Conservation (phyloP, 2,329 filamentous ascomycete genomes). For the Camillea tinctor region DNA sequence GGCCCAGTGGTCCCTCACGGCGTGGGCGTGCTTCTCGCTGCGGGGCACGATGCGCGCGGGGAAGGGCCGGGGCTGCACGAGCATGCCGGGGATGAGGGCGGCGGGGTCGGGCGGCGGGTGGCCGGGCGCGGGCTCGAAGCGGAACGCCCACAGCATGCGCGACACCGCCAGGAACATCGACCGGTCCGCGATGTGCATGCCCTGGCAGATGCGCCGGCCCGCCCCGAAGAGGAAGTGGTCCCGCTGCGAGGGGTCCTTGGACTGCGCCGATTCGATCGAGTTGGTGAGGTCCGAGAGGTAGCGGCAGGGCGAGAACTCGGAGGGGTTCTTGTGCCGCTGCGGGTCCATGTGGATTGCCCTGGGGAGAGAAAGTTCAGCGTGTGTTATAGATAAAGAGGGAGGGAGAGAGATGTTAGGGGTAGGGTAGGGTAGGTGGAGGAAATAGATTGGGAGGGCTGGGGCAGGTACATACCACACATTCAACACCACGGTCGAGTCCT, state of each 20-base stretch:
- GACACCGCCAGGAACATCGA: conserved; percentile 39
- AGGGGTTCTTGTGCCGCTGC: conserved; percentile 39
- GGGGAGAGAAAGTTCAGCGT: not conserved
- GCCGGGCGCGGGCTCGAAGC: conserved; percentile 10
- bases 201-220: conserved; percentile 50
- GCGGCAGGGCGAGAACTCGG: conserved; percentile 41
- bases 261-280: conserved; percentile 32
- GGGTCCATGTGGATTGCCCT: conserved; percentile 49
- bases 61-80: conserved; percentile 21
- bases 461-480: conserved; percentile 39
- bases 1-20: conserved; percentile 16
- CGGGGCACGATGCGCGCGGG: conserved; percentile 16
- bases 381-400: not conserved
- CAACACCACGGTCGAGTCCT: conserved; percentile 39
- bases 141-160: conserved; percentile 39
- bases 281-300: conserved; percentile 28
- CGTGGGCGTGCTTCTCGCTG: conserved; percentile 13
- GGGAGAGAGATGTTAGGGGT: not conserved
- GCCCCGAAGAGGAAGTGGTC: conserved; percentile 33
- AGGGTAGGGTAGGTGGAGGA: not conserved
- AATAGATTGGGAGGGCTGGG: not conserved
- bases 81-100: conserved; percentile 20
- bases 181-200: conserved; percentile 31
- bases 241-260: conserved; percentile 30
- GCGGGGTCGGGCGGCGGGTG: not conserved